Evolutionary conservation across 345 rosid species (phyloP).

Genomic region (Camelina neglecta): DNA sequence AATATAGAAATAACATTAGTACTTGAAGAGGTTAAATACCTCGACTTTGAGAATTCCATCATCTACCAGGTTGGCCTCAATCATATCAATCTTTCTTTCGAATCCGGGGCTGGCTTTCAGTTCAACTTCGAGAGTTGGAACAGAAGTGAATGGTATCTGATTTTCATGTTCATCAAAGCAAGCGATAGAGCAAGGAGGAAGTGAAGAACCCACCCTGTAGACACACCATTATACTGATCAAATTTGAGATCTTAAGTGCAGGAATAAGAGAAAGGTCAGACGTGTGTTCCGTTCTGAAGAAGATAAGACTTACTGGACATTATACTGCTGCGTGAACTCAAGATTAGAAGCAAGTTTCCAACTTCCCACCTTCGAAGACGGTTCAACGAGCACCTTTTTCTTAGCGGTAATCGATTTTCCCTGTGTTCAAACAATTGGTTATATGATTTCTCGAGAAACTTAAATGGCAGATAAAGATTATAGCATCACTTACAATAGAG

Average conservation of each 20-base stretch:
- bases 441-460: background rate
- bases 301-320: constrained; percentile 43
- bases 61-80: constrained; percentile 44
- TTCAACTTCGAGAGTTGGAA: constrained; percentile 49
- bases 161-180: constrained; percentile 61
- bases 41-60: constrained; percentile 44
- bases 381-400: constrained; percentile 47
- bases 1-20: constrained; percentile 2
- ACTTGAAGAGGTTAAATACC: constrained; percentile 42
- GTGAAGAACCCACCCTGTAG: constrained; percentile 60
- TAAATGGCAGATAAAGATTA: background rate
- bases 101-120: constrained; percentile 29
- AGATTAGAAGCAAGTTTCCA: constrained; percentile 50
- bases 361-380: constrained; percentile 45
- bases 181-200: constrained; percentile 46
- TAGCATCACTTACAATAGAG: constrained; percentile 49
- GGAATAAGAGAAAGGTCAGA: background rate
- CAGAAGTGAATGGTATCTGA: constrained; percentile 47
- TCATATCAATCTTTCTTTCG: constrained; percentile 14
- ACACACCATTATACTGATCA: constrained; percentile 12
- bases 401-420: constrained; percentile 42
- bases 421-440: constrained; percentile 40
- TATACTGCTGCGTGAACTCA: background rate
- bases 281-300: background rate
- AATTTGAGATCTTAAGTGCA: background rate